A percentile compares a stretch with the other conserved stretches of the same genome.
Evolutionary conservation across 2,329 filamentous ascomycete genomes (phyloP).

Genomic region (Paecilomyces dactylethromorphus): DNA sequence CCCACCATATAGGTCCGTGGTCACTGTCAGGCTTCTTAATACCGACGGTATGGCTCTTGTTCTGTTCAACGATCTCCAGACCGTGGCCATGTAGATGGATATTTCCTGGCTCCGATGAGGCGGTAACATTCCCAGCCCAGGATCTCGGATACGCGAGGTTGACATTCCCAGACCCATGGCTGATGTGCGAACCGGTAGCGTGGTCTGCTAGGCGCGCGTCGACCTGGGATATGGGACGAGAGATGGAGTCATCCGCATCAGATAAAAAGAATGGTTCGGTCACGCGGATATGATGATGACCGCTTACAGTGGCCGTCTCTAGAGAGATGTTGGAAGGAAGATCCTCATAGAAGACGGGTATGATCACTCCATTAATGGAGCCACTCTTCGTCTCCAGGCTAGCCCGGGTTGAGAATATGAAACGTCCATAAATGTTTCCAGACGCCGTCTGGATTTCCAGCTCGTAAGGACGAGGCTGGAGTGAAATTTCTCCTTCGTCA

Average conservation of each 20-base stretch:
- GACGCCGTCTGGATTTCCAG: constrained; percentile 20
- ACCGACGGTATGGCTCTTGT: constrained; percentile 6
- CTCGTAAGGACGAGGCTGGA: constrained; percentile 17
- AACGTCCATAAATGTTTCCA: constrained; percentile 29
- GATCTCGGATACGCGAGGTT: constrained; percentile 19
- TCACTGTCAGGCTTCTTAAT: constrained; percentile 7
- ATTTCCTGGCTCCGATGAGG: constrained; percentile 9
- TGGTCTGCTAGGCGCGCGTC: background rate
- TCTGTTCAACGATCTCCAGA: constrained; percentile 10
- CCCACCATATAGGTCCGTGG: constrained; percentile 13
- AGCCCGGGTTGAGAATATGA: constrained; percentile 43
- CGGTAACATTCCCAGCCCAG: constrained; percentile 24
- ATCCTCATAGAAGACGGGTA: constrained; percentile 25
- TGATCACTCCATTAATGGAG: constrained; percentile 43
- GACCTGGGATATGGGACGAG: background rate
- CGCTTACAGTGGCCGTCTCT: constrained; percentile 8
- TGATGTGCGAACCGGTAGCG: constrained; percentile 11
- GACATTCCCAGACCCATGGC: constrained; percentile 15
- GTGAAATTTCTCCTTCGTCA: background rate
- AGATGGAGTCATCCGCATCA: background rate
- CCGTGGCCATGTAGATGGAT: constrained; percentile 15
- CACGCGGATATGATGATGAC: constrained; percentile 12
- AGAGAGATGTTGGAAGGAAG: constrained; percentile 8
- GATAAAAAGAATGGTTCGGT: constrained; percentile 11
- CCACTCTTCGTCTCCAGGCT: constrained; percentile 43